A percentile compares a stretch with the other conserved stretches of the same genome.
phyloP scores from a whole-genome alignment of 208 protist genomes.

The Angomonas ambiguus region DNA sequence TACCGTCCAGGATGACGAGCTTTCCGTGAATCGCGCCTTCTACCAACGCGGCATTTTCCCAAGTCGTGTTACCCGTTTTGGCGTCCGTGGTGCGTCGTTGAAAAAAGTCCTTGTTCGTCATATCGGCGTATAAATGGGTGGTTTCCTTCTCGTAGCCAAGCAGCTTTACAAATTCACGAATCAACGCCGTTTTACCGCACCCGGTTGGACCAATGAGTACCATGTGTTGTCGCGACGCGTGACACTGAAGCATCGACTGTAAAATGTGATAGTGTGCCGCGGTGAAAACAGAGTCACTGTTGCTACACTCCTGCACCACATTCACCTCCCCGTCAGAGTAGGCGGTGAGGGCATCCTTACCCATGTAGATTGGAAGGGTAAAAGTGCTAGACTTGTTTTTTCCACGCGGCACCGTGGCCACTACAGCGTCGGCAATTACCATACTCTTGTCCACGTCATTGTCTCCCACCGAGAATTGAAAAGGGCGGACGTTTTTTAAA shows the following conservation, averaged over 20 bases:
- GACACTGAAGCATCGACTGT: conserved; percentile 72
- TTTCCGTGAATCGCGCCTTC: conserved; percentile 77
- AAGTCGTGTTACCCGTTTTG: conserved; percentile 81
- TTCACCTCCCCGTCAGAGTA: conserved; percentile 8
- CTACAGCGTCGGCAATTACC: conserved; percentile 46
- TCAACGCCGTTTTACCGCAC: conserved; percentile 86
- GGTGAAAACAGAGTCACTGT: conserved; percentile 39
- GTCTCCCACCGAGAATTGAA: conserved; percentile 14
- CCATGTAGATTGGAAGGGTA: conserved; percentile 45
- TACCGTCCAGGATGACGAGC: conserved; percentile 90
- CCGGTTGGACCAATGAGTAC: conserved; percentile 84
- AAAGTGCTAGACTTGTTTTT: conserved; percentile 26
- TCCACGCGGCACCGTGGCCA: conserved; percentile 38
- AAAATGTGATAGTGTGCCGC: conserved; percentile 58
- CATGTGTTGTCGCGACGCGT: conserved; percentile 70
- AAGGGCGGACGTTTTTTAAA: conserved; percentile 14
- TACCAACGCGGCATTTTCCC: conserved; percentile 84
- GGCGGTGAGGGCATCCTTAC: conserved; percentile 13
- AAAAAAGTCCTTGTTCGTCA: conserved; percentile 93
- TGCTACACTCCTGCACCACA: conserved; percentile 19
- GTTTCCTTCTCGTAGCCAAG: conserved; percentile 65
- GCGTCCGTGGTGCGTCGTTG: conserved; percentile 87
- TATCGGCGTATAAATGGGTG: conserved; percentile 92
- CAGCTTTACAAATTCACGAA: conserved; percentile 62
- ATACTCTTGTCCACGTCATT: conserved; percentile 19